Evolutionary conservation across 1,284 basidiomycete species (phyloP).

Genomic region (Jaminaea rosea): DNA sequence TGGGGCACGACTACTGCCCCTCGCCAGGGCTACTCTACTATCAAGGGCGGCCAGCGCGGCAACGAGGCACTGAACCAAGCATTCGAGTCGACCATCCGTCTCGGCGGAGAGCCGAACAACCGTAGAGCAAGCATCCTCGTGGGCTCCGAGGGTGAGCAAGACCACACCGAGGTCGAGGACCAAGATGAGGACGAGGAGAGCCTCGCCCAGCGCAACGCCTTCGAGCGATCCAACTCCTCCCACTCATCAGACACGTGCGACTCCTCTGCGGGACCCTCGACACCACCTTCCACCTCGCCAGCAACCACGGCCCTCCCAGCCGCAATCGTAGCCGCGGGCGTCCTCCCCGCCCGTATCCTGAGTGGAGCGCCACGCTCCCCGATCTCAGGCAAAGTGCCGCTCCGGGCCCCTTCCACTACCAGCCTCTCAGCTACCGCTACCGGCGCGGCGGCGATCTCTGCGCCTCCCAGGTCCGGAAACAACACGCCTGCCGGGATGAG

Average conservation of each 20-base stretch:
- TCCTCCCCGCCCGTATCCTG: neutral
- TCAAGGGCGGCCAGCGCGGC: neutral
- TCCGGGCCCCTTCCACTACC: no score
- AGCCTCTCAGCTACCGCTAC: no score
- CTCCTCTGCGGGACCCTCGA: neutral
- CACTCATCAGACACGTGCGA: neutral
- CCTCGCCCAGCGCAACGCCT: no score
- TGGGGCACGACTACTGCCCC: no score
- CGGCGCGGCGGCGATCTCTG: neutral
- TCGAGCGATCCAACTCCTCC: neutral
- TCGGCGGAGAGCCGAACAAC: neutral
- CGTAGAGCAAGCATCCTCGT: neutral
- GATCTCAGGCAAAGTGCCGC: no score
- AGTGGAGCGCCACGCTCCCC: neutral
- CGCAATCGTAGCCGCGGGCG: no score
- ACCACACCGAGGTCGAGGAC: neutral
- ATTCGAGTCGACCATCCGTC: neutral
- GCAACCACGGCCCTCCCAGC: no score
- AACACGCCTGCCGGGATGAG: neutral
- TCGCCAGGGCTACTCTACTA: neutral
- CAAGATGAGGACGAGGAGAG: neutral
- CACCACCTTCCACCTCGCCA: no score
- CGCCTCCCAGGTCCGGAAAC: neutral
- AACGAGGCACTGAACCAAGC: neutral
- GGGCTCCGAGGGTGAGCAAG: no score